These are phyloP conservation scores for Fraxinus americana DNA, from an alignment of 257 asterid genomes.

Conservation along the genomic window DNA sequence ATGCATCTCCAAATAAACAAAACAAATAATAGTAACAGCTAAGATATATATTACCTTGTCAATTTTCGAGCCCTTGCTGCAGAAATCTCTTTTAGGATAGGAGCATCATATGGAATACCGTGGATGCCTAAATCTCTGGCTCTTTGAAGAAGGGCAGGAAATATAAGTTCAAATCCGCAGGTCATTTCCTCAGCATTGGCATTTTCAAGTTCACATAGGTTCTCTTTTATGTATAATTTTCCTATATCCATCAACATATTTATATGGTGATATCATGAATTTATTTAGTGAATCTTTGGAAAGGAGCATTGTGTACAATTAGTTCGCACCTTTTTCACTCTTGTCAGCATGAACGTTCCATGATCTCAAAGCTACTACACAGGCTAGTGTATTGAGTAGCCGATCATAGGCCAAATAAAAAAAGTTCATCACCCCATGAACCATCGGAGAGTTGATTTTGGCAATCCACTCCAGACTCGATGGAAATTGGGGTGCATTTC, in stretches of 20 bases:
- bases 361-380: conserved; percentile 31
- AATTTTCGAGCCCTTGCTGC: too few relatives aligned
- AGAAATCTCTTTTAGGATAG: too few relatives aligned
- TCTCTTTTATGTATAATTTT: too few relatives aligned
- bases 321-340: conserved; percentile 26
- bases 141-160: conserved; percentile 41
- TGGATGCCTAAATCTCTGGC: too few relatives aligned
- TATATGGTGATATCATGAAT: neutral
- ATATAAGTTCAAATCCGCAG: conserved; percentile 45
- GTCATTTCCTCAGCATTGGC: too few relatives aligned
- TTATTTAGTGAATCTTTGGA: too few relatives aligned
- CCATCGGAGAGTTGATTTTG: too few relatives aligned
- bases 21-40: neutral
- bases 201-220: too few relatives aligned
- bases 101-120: too few relatives aligned
- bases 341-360: conserved; percentile 28
- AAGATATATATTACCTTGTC: neutral
- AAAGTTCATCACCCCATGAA: conserved; percentile 22
- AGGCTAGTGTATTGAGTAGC: conserved; percentile 33
- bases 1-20: neutral
- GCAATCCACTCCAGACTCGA: too few relatives aligned
- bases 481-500: too few relatives aligned
- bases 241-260: too few relatives aligned
- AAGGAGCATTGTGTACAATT: neutral
- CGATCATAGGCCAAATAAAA: conserved; percentile 31